A percentile compares a stretch with the other conserved stretches of the same genome.
Conservation (phyloP, 1,139 yeast genomes). For the Yamadazyma trypodendri region DNA sequence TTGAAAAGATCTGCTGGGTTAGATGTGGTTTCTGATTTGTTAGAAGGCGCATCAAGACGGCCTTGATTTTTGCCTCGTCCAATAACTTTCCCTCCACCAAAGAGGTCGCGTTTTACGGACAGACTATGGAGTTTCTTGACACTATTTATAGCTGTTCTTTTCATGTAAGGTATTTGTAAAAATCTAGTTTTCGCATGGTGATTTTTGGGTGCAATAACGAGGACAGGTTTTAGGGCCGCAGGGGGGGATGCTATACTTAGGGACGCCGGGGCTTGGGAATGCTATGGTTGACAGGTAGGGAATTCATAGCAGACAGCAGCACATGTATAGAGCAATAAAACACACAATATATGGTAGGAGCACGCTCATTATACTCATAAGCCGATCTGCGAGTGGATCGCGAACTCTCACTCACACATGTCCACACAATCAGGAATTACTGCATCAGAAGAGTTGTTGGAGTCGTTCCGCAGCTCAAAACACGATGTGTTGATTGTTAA, state of each 20-base stretch:
- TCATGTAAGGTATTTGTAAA: not conserved
- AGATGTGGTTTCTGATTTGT: conserved; percentile 39
- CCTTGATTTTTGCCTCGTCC: conserved; percentile 19
- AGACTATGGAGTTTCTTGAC: conserved; percentile 6
- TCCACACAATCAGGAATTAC: conserved; percentile 72
- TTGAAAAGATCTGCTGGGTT: conserved; percentile 48
- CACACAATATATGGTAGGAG: too few relatives aligned
- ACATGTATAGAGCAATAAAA: too few relatives aligned
- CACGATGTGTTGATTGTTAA: conserved; percentile 35
- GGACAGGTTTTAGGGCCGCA: too few relatives aligned
- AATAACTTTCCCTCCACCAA: conserved; percentile 24
- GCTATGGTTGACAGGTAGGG: too few relatives aligned
- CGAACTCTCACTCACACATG: too few relatives aligned
- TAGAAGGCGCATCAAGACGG: conserved; percentile 32
- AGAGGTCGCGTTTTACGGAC: conserved; percentile 14
- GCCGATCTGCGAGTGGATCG: too few relatives aligned
- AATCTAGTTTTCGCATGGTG: conserved; percentile 1
- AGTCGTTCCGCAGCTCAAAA: conserved; percentile 25
- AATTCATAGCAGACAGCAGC: too few relatives aligned
- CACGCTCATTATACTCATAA: too few relatives aligned
- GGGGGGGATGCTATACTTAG: too few relatives aligned
- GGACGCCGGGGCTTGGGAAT: too few relatives aligned
- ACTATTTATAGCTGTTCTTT: not conserved
- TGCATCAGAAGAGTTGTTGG: conserved; percentile 45
- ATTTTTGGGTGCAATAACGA: conserved; percentile 6